Evolutionary conservation across 768 basidiomycete species (phyloP).

Genomic region (Panaeolus papilionaceus): DNA sequence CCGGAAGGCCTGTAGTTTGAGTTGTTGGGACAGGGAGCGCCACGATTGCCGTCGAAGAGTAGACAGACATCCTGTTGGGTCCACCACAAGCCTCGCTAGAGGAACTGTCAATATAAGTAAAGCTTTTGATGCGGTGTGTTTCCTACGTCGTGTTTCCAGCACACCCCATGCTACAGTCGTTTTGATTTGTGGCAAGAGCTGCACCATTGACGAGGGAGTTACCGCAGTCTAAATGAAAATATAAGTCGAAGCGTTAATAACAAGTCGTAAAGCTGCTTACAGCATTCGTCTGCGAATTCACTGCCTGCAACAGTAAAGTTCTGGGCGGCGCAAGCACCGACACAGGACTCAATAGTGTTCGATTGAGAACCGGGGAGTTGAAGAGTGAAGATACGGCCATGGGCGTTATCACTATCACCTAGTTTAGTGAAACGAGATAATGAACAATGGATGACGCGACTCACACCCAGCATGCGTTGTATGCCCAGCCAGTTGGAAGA

Average conservation of each 20-base stretch:
- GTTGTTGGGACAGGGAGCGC: constrained; percentile 63
- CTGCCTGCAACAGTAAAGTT: constrained; percentile 73
- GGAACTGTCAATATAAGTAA: constrained; percentile 16
- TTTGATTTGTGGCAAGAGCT: constrained; percentile 44
- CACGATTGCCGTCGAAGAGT: constrained; percentile 58
- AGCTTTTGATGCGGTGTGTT: not conserved
- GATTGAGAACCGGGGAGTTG: constrained; percentile 32
- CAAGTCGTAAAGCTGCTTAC: constrained; percentile 36
- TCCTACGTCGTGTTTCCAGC: constrained; percentile 69
- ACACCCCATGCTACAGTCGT: constrained; percentile 77
- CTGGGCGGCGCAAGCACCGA: constrained; percentile 57
- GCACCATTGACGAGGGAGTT: constrained; percentile 69
- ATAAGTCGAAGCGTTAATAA: not conserved
- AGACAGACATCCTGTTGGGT: constrained; percentile 74
- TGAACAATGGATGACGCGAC: constrained; percentile 23
- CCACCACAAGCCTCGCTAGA: constrained; percentile 75
- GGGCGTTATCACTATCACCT: constrained; percentile 58
- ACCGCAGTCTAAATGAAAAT: constrained; percentile 63
- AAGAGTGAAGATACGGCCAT: constrained; percentile 62
- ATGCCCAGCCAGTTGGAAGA: constrained; percentile 63
- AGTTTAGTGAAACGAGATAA: constrained; percentile 10
- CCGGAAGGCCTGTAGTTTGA: constrained; percentile 64
- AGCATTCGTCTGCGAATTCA: constrained; percentile 64
- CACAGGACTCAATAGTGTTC: constrained; percentile 69
- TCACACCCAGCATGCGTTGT: constrained; percentile 71